Evolutionary conservation across 441 rosid species (phyloP), one percentile per base, ranked within the genome.

Genomic region (Erodium chrysanthum): DNA sequence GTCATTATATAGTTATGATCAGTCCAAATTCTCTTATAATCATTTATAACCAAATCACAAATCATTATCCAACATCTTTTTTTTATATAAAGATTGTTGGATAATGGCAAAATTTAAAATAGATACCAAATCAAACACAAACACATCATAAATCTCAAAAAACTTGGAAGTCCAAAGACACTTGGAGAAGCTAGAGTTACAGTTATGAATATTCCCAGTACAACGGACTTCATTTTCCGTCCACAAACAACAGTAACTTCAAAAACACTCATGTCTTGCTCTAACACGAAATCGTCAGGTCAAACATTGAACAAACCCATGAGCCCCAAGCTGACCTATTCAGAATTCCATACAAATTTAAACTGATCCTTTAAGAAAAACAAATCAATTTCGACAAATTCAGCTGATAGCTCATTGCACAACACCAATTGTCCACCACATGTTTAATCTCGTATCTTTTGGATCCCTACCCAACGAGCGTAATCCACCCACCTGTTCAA

Each of bases 401-500:
- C 59, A 52, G 59, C 22, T 15, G 22, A n/a, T 15, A 20, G 59
- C 59, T 15, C 59, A 52, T 15, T 52, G 59, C 44, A 37, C 12
- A 20, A 20, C 22, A 52, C 23, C 59, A 15, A 52, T n/a, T 22
- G 37, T 65, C 58, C 25, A 10, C 70, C 22, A 12, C 17, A 12
- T n/a, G n/a, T 25, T 74, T 54, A 83, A 46, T 83, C 85, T 42
- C 87, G 69, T 8, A 33, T 33, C 83, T 90, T 90, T 64, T 92
- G 98, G 77, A 92, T 77, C 67, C 98, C 97, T 52, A 87, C 77
- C 76, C 84, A 68, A 7, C 97, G 97, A 0, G 98, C 97, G 65
- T 92, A 90, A 74, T 92, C 98, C 80, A 92, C 98, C 98, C 98
- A 92, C 87, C 98, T 92, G 84, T 60, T 7, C 68, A 64, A 50